A percentile compares a stretch with the other conserved stretches of the same genome.
Conservation (phyloP, 305 asterid species). For the Fraxinus albicans region DNA sequence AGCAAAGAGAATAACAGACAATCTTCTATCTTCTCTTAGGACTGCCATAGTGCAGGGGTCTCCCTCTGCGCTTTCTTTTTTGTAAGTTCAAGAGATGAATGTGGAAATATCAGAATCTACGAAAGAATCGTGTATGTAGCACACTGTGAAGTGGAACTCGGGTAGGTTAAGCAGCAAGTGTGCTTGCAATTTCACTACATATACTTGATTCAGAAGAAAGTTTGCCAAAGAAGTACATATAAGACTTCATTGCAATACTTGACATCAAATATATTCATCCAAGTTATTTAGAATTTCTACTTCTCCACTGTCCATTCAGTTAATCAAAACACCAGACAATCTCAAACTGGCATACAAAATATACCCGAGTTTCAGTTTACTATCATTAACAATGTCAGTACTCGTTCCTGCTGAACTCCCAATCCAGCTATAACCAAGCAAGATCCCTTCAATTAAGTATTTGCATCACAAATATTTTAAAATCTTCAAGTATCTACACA, state of each 20-base stretch:
- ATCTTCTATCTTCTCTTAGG: not conserved
- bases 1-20: not conserved
- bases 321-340: slow-evolving; percentile 6
- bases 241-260: not conserved
- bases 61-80: not conserved
- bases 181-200: not conserved
- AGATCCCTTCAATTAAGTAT: slow-evolving; percentile 16
- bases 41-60: not conserved
- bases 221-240: not conserved
- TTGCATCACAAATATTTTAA: not conserved
- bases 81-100: not conserved
- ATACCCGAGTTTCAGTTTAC: slow-evolving; percentile 4
- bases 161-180: not conserved
- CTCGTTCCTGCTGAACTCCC: not conserved
- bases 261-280: not conserved
- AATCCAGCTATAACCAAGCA: slow-evolving; percentile 9
- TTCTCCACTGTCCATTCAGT: not conserved
- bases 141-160: not conserved
- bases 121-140: not conserved
- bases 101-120: not conserved
- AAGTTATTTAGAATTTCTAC: not conserved
- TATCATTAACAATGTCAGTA: not conserved
- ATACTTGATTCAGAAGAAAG: not conserved
- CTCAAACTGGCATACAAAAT: slow-evolving; percentile 7
- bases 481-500: not conserved